Conservation (phyloP, 2,329 filamentous ascomycete genomes). For the Clonostachys solani region DNA sequence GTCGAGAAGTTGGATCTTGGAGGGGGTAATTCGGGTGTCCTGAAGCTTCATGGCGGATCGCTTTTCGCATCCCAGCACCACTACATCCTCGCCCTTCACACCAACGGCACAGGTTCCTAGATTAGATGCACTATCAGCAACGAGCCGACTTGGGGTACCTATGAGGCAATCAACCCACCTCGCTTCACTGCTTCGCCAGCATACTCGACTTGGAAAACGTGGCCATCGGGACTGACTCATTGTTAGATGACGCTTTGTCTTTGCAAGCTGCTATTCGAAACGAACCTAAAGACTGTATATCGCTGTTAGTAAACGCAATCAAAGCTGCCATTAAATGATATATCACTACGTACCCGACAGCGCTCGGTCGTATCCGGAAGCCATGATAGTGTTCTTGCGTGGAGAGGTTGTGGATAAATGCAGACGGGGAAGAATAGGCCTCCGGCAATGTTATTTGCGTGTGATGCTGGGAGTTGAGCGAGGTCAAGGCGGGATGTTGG, state of each 20-base stretch:
- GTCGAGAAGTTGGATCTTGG: constrained; percentile 96
- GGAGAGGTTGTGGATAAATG: too few relatives aligned
- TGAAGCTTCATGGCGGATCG: constrained; percentile 98
- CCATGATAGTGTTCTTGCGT: constrained; percentile 44
- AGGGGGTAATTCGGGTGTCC: constrained; percentile 97
- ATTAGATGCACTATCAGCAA: constrained; percentile 5
- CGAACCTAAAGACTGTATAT: constrained; percentile 74
- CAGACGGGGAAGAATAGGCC: too few relatives aligned
- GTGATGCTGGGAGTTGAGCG: too few relatives aligned
- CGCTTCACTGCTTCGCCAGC: constrained; percentile 97
- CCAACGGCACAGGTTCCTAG: constrained; percentile 94
- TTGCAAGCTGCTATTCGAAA: constrained; percentile 1
- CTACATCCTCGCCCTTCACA: constrained; percentile 91
- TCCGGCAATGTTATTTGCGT: too few relatives aligned
- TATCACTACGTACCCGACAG: constrained; percentile 73
- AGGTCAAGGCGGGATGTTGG: too few relatives aligned
- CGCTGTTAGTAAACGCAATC: constrained; percentile 30
- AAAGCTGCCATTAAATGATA: constrained; percentile 11
- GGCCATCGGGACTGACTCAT: constrained; percentile 82
- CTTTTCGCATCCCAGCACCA: constrained; percentile 97
- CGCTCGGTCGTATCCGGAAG: constrained; percentile 98
- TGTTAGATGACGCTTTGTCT: constrained; percentile 33
- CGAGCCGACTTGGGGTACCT: background rate
- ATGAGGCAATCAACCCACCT: constrained; percentile 53
- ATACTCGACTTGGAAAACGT: constrained; percentile 99